These are phyloP conservation scores for Dactylellina haptotyla DNA, from an alignment of 2,329 filamentous ascomycete genomes.

Conservation along the genomic window DNA sequence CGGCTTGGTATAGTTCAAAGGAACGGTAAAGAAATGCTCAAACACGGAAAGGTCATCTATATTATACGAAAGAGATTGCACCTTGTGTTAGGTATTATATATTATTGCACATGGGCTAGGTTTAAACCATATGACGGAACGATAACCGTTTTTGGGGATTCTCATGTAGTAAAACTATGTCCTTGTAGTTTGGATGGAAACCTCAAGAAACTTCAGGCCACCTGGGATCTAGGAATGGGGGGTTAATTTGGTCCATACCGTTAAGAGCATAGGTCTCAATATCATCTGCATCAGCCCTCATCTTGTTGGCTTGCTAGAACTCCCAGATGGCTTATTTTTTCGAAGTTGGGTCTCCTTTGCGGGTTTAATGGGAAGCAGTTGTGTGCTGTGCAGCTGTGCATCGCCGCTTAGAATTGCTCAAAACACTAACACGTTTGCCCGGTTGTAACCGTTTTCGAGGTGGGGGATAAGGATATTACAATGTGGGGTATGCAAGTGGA, in stretches of 20 bases:
- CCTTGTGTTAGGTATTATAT: not conserved
- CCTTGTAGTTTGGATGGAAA: no score
- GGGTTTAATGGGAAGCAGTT: not conserved
- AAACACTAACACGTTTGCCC: not conserved
- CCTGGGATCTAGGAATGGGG: no score
- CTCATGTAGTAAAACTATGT: no score
- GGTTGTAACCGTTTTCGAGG: not conserved
- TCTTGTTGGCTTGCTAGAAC: not conserved
- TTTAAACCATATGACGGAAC: no score
- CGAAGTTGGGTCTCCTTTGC: not conserved
- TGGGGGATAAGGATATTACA: not conserved
- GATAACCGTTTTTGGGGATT: no score
- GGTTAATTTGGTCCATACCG: conserved; percentile 18
- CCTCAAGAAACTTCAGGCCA: no score
- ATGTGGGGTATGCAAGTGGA: not conserved
- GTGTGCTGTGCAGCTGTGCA: not conserved
- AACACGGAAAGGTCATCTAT: conserved; percentile 28
- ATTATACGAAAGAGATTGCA: not conserved
- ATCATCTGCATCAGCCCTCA: conserved; percentile 22
- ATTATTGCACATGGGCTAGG: not conserved
- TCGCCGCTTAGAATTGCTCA: no score
- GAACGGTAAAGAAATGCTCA: conserved; percentile 48
- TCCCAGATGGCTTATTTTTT: not conserved
- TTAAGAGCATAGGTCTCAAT: conserved; percentile 23
- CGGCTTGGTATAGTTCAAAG: conserved; percentile 25